phyloP scores from a whole-genome alignment of 495 filamentous ascomycete genomes.

The Geoglossum glabrum region DNA sequence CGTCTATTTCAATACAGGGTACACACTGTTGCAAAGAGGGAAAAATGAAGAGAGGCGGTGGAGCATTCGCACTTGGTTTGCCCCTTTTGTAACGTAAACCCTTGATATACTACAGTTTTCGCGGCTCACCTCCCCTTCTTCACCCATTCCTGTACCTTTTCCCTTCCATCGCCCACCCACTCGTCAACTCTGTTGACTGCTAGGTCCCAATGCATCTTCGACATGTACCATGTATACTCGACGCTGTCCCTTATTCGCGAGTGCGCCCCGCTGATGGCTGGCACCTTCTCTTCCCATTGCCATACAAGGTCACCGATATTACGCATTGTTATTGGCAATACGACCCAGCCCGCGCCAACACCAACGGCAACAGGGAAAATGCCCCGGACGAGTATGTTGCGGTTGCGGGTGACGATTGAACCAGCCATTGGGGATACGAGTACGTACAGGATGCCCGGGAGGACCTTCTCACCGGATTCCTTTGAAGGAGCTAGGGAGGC shows the following conservation, averaged over 20 bases:
- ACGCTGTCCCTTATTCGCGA: constrained; percentile 40
- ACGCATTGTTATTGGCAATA: constrained; percentile 29
- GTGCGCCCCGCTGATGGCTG: constrained; percentile 61
- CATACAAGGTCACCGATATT: constrained; percentile 72
- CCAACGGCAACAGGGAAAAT: constrained; percentile 30
- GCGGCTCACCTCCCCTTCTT: constrained; percentile 52
- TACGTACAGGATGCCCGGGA: constrained; percentile 76
- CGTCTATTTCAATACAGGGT: not conserved
- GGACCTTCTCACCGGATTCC: constrained; percentile 60
- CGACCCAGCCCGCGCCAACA: constrained; percentile 17
- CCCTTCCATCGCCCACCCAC: constrained; percentile 48
- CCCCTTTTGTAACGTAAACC: not conserved
- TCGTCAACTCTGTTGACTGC: constrained; percentile 55
- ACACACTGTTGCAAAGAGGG: not conserved
- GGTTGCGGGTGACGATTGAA: constrained; percentile 68
- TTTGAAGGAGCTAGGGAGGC: constrained; percentile 68
- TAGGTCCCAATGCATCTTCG: constrained; percentile 48
- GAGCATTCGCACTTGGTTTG: not conserved
- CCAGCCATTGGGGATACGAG: constrained; percentile 84
- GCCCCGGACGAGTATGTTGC: constrained; percentile 57
- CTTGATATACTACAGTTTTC: not conserved
- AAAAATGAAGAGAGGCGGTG: not conserved
- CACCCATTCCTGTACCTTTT: constrained; percentile 69
- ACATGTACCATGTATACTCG: constrained; percentile 46
- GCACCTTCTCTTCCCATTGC: constrained; percentile 75